Conservation (phyloP, 208 protist species). For the Vickermania ingenoplastis region DNA sequence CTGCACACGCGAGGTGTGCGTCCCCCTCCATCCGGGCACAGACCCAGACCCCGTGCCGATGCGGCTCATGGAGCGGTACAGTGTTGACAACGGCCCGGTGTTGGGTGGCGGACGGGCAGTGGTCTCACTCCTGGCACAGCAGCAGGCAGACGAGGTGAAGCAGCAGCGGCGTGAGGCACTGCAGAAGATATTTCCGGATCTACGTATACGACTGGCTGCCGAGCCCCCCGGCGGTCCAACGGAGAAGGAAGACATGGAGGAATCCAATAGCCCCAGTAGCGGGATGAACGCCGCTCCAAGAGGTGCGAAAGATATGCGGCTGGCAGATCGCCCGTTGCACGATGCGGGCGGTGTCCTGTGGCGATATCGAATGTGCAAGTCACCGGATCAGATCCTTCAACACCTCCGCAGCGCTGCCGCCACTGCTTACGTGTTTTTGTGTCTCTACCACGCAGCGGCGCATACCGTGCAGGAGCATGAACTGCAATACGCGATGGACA, state of each 20-base stretch:
- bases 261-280: too few species aligned
- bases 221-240: not conserved
- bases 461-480: not conserved
- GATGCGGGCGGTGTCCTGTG: not conserved
- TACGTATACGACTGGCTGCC: too few species aligned
- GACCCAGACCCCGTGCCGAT: too few species aligned
- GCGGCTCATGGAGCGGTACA: not conserved
- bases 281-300: too few species aligned
- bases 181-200: not conserved
- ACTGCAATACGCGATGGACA: not conserved
- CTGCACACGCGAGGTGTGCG: slow-evolving; percentile 6
- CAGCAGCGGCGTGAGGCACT: not conserved
- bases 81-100: not conserved
- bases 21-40: not conserved
- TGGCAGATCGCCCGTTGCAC: not conserved
- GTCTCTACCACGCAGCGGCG: not conserved
- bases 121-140: not conserved
- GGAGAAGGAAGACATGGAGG: too few species aligned
- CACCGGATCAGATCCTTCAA: not conserved
- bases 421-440: not conserved
- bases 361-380: not conserved
- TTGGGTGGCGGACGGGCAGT: not conserved
- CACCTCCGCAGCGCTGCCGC: slow-evolving; percentile 1
- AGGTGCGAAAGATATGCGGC: too few species aligned
- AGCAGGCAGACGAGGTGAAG: too few species aligned